Conservation (phyloP, 2,329 filamentous ascomycete species). For the Sphaceloma murrayae region DNA sequence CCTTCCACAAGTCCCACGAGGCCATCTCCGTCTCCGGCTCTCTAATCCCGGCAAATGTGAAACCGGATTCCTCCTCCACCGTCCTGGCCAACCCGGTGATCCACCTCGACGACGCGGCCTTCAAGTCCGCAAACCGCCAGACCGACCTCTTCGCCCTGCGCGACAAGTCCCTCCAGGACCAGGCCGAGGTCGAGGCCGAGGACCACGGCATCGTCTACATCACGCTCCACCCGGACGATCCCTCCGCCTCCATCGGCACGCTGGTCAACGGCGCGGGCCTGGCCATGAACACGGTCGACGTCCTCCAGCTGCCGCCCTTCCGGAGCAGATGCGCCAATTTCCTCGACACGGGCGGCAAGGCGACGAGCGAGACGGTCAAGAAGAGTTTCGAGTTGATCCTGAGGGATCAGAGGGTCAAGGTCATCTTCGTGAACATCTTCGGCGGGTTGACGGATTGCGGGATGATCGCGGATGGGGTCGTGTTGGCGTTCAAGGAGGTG, state of each 20-base stretch:
- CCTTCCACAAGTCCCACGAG: constrained; percentile 55
- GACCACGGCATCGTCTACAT: constrained; percentile 71
- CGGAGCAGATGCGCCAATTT: constrained; percentile 71
- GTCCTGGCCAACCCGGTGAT: constrained; percentile 49
- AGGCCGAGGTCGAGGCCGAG: constrained; percentile 53
- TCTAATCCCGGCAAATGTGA: constrained; percentile 33
- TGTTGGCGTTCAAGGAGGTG: constrained; percentile 62
- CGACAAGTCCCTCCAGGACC: constrained; percentile 42
- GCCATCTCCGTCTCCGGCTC: constrained; percentile 51
- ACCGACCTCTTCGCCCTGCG: constrained; percentile 50
- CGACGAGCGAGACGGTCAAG: constrained; percentile 71
- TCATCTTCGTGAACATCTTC: constrained; percentile 64
- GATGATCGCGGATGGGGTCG: constrained; percentile 69
- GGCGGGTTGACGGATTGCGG: constrained; percentile 63
- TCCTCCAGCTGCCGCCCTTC: constrained; percentile 48
- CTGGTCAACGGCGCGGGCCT: constrained; percentile 83
- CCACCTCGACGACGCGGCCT: constrained; percentile 62
- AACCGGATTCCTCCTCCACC: constrained; percentile 26
- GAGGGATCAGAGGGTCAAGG: constrained; percentile 59
- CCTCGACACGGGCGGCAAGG: constrained; percentile 81
- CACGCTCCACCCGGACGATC: constrained; percentile 40
- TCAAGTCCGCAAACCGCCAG: constrained; percentile 53
- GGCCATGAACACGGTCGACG: constrained; percentile 85
- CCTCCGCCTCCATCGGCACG: constrained; percentile 60
- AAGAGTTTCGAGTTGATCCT: constrained; percentile 66